phyloP scores from a whole-genome alignment of 495 filamentous ascomycete species.

The Tricharina praecox region DNA sequence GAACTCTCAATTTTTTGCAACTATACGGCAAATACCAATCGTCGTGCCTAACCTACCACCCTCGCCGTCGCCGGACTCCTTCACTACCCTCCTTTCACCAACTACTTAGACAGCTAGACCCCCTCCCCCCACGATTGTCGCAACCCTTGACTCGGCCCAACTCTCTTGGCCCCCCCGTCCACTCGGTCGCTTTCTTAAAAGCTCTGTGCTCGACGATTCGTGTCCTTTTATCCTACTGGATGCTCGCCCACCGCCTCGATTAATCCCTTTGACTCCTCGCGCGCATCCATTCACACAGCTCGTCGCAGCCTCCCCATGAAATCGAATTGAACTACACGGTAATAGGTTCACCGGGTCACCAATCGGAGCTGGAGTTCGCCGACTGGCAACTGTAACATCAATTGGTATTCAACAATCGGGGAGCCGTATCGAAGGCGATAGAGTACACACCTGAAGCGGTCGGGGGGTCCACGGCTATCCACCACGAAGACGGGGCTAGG shows the following conservation, averaged over 20 bases:
- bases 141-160: too few relatives aligned
- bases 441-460: too few relatives aligned
- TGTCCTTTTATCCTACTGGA: not conserved
- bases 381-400: not conserved
- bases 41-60: too few relatives aligned
- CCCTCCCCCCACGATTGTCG: too few relatives aligned
- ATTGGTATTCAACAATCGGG: not conserved
- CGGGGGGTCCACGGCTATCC: too few relatives aligned
- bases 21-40: too few relatives aligned
- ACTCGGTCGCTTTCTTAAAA: not conserved
- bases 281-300: not conserved
- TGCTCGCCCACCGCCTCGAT: not conserved
- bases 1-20: too few relatives aligned
- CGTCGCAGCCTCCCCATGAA: not conserved
- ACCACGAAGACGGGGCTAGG: constrained; percentile 1
- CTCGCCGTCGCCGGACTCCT: too few relatives aligned
- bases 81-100: too few relatives aligned
- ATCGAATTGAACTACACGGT: not conserved
- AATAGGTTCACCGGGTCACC: not conserved
- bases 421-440: not conserved
- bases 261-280: not conserved
- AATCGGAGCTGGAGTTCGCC: not conserved
- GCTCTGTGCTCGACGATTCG: not conserved
- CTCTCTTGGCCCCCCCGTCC: not conserved
- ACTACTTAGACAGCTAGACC: too few relatives aligned